Evolutionary conservation across 106 monocot genomes (phyloP).

Genomic region (Allium fistulosum): DNA sequence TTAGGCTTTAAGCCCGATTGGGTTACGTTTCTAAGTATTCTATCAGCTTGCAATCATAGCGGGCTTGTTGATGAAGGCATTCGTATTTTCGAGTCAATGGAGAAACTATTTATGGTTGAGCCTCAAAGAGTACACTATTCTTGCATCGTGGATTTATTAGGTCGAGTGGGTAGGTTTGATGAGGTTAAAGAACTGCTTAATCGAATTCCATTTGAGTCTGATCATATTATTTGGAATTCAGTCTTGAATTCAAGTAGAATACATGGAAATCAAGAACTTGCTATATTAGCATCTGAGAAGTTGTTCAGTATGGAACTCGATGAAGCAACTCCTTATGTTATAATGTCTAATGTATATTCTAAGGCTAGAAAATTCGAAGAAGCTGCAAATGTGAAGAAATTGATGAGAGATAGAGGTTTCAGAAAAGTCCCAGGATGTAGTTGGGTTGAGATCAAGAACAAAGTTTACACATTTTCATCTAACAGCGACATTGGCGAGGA

Average conservation of each 20-base stretch:
- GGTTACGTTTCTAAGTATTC: slow-evolving; percentile 56
- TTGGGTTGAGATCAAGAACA: slow-evolving; percentile 68
- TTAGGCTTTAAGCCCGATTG: slow-evolving; percentile 42
- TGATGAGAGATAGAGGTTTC: slow-evolving; percentile 66
- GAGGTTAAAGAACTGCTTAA: slow-evolving; percentile 38
- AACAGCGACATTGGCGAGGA: slow-evolving; percentile 35
- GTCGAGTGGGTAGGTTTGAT: slow-evolving; percentile 53
- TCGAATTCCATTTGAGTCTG: slow-evolving; percentile 58
- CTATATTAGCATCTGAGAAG: slow-evolving; percentile 40
- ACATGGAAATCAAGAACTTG: slow-evolving; percentile 56
- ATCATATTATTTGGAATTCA: slow-evolving; percentile 76
- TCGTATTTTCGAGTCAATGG: slow-evolving; percentile 50
- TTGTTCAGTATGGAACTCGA: slow-evolving; percentile 47
- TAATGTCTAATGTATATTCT: slow-evolving; percentile 80
- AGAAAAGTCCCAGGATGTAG: slow-evolving; percentile 73
- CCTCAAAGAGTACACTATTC: slow-evolving; percentile 73
- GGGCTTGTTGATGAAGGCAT: slow-evolving; percentile 76
- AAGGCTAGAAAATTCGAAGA: slow-evolving; percentile 60
- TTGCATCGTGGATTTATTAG: slow-evolving; percentile 66
- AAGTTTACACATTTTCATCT: slow-evolving; percentile 42
- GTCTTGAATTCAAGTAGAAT: slow-evolving; percentile 80
- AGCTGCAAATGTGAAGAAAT: slow-evolving; percentile 55
- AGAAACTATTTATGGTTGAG: slow-evolving; percentile 15
- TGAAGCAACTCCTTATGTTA: slow-evolving; percentile 69
- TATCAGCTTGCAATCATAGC: slow-evolving; percentile 73